Conservation (phyloP, 164 flowering plant genomes). For the Piper betle region DNA sequence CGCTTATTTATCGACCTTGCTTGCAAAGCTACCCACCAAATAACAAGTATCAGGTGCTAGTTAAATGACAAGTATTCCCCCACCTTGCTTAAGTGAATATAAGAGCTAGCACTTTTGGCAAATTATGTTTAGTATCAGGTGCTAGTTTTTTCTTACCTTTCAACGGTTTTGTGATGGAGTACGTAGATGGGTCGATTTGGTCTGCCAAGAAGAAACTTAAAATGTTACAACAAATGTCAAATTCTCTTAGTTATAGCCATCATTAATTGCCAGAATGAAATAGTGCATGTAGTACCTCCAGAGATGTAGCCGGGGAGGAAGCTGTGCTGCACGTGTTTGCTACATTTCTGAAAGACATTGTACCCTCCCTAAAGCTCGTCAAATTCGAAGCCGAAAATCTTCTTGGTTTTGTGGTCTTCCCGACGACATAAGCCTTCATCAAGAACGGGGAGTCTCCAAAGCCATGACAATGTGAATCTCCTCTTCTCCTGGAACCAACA, state of each 20-base stretch:
- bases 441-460: neutral
- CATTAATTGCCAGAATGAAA: neutral
- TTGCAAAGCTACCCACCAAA: constrained; percentile 46
- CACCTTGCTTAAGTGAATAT: neutral
- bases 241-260: neutral
- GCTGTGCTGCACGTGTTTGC: constrained; percentile 70
- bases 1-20: constrained; percentile 33
- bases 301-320: constrained; percentile 79
- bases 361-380: constrained; percentile 54
- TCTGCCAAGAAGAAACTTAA: constrained; percentile 17
- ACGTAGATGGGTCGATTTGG: constrained; percentile 69
- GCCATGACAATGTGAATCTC: neutral
- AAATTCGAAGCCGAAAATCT: constrained; percentile 59
- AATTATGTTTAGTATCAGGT: neutral
- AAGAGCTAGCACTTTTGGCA: neutral
- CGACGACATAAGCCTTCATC: neutral
- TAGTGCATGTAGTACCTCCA: constrained; percentile 26
- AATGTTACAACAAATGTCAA: neutral
- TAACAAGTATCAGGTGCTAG: too few species aligned
- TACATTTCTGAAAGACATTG: constrained; percentile 45
- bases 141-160: constrained; percentile 30
- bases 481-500: too few species aligned
- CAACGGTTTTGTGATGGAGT: constrained; percentile 66
- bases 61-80: too few species aligned
- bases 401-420: constrained; percentile 39